Conservation (phyloP, 805 yeast species). For the Alloascoidea hylecoeti region DNA sequence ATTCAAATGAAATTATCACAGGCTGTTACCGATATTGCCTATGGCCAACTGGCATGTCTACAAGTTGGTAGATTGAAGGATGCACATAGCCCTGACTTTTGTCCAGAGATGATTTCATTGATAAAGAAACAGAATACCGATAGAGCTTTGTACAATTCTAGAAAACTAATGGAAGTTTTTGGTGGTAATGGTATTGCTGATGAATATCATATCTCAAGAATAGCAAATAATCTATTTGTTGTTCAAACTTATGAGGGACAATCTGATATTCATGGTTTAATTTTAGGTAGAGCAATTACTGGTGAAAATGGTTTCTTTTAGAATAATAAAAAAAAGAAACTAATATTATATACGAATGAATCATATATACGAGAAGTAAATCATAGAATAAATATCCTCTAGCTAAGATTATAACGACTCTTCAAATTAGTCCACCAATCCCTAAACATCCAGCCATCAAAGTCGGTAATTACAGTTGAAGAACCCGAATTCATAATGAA, state of each 20-base stretch:
- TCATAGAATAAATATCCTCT: no score
- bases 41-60: conserved; percentile 22
- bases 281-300: conserved; percentile 26
- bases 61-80: conserved; percentile 28
- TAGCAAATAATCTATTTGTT: conserved; percentile 25
- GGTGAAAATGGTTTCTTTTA: conserved; percentile 21
- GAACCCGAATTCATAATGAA: no score
- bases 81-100: conserved; percentile 12
- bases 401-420: no score
- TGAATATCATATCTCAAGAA: conserved; percentile 26
- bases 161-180: conserved; percentile 25
- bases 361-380: no score
- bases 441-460: no score
- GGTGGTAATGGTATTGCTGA: conserved; percentile 31
- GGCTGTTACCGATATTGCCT: conserved; percentile 24
- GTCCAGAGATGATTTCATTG: conserved; percentile 29
- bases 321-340: background rate
- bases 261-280: conserved; percentile 26
- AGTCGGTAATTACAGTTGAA: no score
- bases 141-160: conserved; percentile 20
- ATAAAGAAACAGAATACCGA: conserved; percentile 29
- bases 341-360: no score
- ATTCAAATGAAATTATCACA: conserved; percentile 27
- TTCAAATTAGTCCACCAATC: no score
- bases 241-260: conserved; percentile 32